A percentile compares a stretch with the other conserved stretches of the same genome.
Evolutionary conservation across 495 filamentous ascomycete species (phyloP).

Genomic region (Neurospora sp.): DNA sequence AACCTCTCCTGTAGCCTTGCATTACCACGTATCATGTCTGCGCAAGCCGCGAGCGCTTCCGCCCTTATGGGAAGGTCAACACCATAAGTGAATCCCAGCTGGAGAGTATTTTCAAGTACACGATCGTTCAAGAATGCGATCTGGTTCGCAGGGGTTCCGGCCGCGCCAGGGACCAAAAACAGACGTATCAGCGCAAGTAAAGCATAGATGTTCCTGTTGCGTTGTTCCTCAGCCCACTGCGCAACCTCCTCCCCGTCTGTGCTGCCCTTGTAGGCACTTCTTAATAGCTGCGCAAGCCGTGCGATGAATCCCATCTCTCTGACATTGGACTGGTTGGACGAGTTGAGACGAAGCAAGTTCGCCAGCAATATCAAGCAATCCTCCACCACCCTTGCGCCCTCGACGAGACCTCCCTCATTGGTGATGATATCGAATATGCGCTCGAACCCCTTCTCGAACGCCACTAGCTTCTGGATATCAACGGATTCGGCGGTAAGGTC

Average conservation of each 20-base stretch:
- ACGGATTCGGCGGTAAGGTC: conserved; percentile 40
- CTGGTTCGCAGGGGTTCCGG: conserved; percentile 77
- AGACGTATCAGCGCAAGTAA: conserved; percentile 74
- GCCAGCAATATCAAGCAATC: conserved; percentile 90
- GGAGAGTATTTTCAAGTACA: conserved; percentile 70
- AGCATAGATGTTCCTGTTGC: conserved; percentile 88
- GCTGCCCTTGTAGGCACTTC: conserved; percentile 47
- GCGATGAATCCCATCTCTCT: conserved; percentile 80
- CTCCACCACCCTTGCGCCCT: conserved; percentile 84
- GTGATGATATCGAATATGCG: conserved; percentile 73
- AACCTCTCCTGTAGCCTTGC: conserved; percentile 71
- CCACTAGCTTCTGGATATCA: conserved; percentile 85
- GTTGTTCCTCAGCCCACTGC: conserved; percentile 64
- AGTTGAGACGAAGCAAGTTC: conserved; percentile 80
- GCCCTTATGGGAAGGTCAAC: conserved; percentile 69
- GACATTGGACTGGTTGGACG: conserved; percentile 89
- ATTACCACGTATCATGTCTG: conserved; percentile 82
- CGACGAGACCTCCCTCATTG: conserved; percentile 67
- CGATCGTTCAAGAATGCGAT: conserved; percentile 66
- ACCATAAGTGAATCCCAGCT: conserved; percentile 69
- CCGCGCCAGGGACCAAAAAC: conserved; percentile 71
- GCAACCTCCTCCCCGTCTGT: conserved; percentile 52
- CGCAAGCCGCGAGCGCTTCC: conserved; percentile 77
- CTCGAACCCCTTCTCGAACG: conserved; percentile 90
- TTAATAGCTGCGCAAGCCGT: conserved; percentile 60